Evolutionary conservation across 2,329 filamentous ascomycete species (phyloP).

Genomic region (Colletotrichum chrysophilum): DNA sequence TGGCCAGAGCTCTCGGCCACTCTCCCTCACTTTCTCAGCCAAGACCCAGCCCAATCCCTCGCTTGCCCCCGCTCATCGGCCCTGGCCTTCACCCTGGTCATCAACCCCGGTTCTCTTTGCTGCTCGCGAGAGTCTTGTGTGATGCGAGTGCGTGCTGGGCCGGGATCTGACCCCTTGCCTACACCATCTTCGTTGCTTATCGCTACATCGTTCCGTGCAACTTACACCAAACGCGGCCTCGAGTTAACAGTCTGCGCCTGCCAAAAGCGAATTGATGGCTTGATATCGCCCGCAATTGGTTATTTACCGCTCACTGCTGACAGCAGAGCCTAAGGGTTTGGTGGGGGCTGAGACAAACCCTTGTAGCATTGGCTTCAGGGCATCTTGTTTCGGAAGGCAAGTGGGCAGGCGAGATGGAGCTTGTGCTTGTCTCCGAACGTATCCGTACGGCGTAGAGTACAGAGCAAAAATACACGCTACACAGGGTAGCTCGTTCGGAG

Average conservation of each 20-base stretch:
- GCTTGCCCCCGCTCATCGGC: conserved; percentile 17
- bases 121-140: not conserved
- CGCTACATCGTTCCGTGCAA: conserved; percentile 7
- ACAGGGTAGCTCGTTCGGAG: not conserved
- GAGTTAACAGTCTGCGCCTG: not conserved
- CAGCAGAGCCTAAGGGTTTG: not conserved
- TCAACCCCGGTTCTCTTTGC: not conserved
- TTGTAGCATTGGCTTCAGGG: not conserved
- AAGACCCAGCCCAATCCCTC: conserved; percentile 11
- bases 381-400: conserved; percentile 11
- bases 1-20: conserved; percentile 17
- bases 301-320: not conserved
- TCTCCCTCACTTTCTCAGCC: conserved; percentile 10
- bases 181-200: conserved; percentile 14
- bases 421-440: not conserved
- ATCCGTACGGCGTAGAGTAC: not conserved
- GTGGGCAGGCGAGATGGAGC: conserved; percentile 4
- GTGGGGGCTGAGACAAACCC: not conserved
- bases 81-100: not conserved
- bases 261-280: not conserved
- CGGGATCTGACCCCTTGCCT: not conserved
- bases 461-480: not conserved
- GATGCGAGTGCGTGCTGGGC: conserved; percentile 9
- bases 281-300: not conserved
- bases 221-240: not conserved